These are phyloP conservation scores for Leptodontidium sp. DNA, from an alignment of 2,329 filamentous ascomycete species.

Conservation along the genomic window DNA sequence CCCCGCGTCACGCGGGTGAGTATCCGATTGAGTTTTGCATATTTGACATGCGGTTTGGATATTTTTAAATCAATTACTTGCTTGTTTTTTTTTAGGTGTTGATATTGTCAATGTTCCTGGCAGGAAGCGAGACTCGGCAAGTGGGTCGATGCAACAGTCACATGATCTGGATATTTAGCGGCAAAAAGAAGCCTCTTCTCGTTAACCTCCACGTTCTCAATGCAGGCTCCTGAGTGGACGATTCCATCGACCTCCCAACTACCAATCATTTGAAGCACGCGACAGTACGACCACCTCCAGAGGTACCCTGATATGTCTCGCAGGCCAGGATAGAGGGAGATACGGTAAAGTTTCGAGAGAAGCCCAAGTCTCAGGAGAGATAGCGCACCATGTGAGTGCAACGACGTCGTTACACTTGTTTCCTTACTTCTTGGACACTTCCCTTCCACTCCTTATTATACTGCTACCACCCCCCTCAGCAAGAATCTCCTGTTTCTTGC, in stretches of 20 bases:
- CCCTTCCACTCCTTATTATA: background rate
- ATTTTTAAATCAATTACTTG: no score
- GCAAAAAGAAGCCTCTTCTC: no score
- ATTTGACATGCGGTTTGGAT: no score
- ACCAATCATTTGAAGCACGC: slow-evolving; percentile 31
- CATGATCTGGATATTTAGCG: no score
- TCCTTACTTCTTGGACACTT: background rate
- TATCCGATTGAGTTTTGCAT: no score
- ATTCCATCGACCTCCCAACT: slow-evolving; percentile 8
- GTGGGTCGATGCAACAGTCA: no score
- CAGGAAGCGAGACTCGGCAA: no score
- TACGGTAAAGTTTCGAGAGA: slow-evolving; percentile 14
- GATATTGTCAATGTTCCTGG: no score
- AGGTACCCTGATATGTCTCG: slow-evolving; percentile 9
- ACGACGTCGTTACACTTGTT: background rate
- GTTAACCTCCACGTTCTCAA: background rate
- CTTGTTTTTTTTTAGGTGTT: no score
- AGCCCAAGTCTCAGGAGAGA: slow-evolving; percentile 11
- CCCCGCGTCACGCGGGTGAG: background rate
- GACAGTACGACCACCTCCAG: slow-evolving; percentile 24
- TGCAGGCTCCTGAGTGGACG: slow-evolving; percentile 11
- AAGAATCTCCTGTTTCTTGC: background rate
- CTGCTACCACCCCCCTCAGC: background rate
- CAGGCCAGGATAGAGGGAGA: background rate
- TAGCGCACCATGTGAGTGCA: slow-evolving; percentile 3